Evolutionary conservation across 805 yeast genomes (phyloP).

Genomic region (Candida tallmaniae): DNA sequence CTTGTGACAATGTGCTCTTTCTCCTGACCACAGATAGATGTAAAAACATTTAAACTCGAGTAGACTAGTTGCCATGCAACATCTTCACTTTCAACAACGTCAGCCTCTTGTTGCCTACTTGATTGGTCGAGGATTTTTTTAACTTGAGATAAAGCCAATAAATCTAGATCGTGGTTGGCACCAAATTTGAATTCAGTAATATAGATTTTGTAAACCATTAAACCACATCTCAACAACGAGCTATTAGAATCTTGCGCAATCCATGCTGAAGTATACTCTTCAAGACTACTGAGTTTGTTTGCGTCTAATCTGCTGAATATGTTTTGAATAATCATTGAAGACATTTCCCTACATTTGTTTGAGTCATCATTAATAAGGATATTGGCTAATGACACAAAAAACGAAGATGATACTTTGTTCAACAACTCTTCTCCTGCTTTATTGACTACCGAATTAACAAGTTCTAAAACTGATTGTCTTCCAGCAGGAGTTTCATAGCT

Average conservation of each 20-base stretch:
- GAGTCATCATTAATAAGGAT: constrained; percentile 75
- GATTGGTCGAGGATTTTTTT: constrained; percentile 19
- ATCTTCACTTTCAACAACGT: constrained; percentile 21
- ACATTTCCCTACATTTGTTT: constrained; percentile 78
- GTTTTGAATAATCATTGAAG: constrained; percentile 53
- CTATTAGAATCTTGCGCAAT: constrained; percentile 48
- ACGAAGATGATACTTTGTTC: constrained; percentile 61
- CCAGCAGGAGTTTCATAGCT: constrained; percentile 84
- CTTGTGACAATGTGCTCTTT: constrained; percentile 24
- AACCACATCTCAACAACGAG: constrained; percentile 65
- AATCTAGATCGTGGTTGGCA: constrained; percentile 34
- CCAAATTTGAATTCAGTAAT: constrained; percentile 45
- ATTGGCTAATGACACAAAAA: constrained; percentile 78
- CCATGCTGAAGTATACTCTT: constrained; percentile 56
- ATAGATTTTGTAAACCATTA: constrained; percentile 64
- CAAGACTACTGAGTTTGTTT: constrained; percentile 30
- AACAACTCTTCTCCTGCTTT: constrained; percentile 61
- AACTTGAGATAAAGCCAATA: constrained; percentile 23
- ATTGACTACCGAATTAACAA: constrained; percentile 63
- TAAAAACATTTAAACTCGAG: constrained; percentile 52
- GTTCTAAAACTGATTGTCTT: constrained; percentile 85
- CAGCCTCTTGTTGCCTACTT: constrained; percentile 32
- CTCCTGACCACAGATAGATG: constrained; percentile 35
- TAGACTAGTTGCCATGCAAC: constrained; percentile 78
- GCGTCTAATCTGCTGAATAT: constrained; percentile 45